These are phyloP conservation scores for Carex sylvatica DNA, from an alignment of 202 grass and related monocot species.

Conservation along the genomic window DNA sequence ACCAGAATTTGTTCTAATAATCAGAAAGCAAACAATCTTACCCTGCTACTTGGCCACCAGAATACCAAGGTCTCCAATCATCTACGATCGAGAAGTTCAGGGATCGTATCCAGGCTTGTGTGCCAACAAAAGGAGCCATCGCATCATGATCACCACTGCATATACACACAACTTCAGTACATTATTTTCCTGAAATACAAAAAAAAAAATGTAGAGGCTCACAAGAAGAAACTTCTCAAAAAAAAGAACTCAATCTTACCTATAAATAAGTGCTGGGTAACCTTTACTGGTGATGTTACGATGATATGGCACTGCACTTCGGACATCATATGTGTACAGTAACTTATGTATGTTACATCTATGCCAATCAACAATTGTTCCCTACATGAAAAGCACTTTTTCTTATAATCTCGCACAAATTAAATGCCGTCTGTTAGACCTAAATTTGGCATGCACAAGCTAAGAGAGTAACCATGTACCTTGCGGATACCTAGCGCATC, in stretches of 20 bases:
- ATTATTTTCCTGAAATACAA: not conserved
- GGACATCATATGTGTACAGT: slow-evolving; percentile 40
- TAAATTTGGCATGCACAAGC: not conserved
- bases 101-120: slow-evolving; percentile 53
- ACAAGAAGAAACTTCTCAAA: not conserved
- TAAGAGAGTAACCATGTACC: slow-evolving; percentile 21
- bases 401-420: not conserved
- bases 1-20: not conserved
- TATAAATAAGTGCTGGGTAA: slow-evolving; percentile 47
- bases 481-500: slow-evolving; percentile 60
- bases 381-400: slow-evolving; percentile 35
- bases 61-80: slow-evolving; percentile 60
- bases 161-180: not conserved
- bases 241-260: not conserved
- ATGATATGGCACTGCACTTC: slow-evolving; percentile 45
- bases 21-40: slow-evolving; percentile 1
- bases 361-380: slow-evolving; percentile 44
- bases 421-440: not conserved
- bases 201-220: not conserved
- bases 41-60: slow-evolving; percentile 51
- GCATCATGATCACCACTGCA: slow-evolving; percentile 55
- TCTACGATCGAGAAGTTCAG: slow-evolving; percentile 55
- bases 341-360: slow-evolving; percentile 32
- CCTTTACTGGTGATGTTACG: slow-evolving; percentile 47
- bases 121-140: not conserved